A percentile compares a stretch with the other conserved stretches of the same genome.
Conservation (phyloP, 2,329 filamentous ascomycete species). For the Lachnellula occidentalis region DNA sequence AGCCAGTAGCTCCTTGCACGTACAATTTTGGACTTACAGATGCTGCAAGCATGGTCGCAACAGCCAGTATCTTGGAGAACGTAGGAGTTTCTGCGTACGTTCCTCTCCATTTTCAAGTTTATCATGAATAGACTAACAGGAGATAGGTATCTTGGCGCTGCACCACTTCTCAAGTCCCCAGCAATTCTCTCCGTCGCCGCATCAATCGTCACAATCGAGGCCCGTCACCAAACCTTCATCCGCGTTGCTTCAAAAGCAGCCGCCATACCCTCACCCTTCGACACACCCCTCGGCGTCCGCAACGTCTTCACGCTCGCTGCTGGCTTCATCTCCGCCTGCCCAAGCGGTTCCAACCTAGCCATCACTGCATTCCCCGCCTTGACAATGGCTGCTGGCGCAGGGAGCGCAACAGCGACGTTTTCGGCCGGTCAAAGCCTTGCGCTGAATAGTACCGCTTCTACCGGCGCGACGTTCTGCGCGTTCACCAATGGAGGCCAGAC, state of each 20-base stretch:
- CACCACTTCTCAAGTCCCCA: constrained; percentile 54
- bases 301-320: constrained; percentile 70
- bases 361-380: constrained; percentile 59
- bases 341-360: constrained; percentile 56
- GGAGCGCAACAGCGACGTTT: constrained; percentile 35
- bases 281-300: constrained; percentile 61
- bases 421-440: constrained; percentile 37
- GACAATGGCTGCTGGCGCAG: constrained; percentile 42
- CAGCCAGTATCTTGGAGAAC: constrained; percentile 65
- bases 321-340: constrained; percentile 67
- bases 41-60: constrained; percentile 61
- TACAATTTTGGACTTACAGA: constrained; percentile 69
- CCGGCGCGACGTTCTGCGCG: constrained; percentile 55
- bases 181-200: constrained; percentile 61
- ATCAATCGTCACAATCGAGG: constrained; percentile 67
- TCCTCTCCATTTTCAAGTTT: neutral
- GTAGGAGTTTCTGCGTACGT: constrained; percentile 65
- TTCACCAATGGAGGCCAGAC: constrained; percentile 57
- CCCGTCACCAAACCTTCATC: constrained; percentile 69
- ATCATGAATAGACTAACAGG: constrained; percentile 3
- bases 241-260: constrained; percentile 52
- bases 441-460: constrained; percentile 46
- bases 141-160: constrained; percentile 56
- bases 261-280: constrained; percentile 64
- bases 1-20: constrained; percentile 62